These are phyloP conservation scores for Fusarium multiceps DNA, from an alignment of 2,329 filamentous ascomycete species.

Conservation along the genomic window DNA sequence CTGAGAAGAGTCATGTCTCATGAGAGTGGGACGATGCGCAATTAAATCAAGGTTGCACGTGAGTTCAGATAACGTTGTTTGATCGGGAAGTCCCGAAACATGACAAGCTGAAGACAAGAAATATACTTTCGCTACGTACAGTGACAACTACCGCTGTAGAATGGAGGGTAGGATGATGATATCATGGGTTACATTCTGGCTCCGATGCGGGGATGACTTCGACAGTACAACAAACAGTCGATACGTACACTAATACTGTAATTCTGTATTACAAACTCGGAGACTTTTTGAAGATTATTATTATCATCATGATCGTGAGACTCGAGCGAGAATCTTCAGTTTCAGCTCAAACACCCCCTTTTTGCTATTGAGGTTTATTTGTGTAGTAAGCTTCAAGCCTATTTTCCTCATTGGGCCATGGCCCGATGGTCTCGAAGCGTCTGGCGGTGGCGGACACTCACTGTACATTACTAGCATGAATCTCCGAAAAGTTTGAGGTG, in stretches of 20 bases:
- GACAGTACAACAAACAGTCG: conserved; percentile 1
- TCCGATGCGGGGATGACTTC: conserved; percentile 28
- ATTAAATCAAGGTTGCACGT: conserved; percentile 5
- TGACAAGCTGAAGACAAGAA: conserved; percentile 30
- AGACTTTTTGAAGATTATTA: conserved; percentile 6
- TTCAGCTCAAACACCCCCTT: background rate
- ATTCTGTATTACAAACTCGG: conserved; percentile 7
- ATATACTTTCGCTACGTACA: background rate
- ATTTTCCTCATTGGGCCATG: conserved; percentile 16
- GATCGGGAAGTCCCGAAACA: conserved; percentile 38
- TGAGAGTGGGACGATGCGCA: conserved; percentile 21
- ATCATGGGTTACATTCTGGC: conserved; percentile 40
- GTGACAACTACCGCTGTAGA: background rate
- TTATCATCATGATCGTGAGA: conserved; percentile 7
- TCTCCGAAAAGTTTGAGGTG: background rate
- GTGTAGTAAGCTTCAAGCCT: background rate
- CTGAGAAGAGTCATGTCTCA: conserved; percentile 26
- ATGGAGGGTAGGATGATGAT: conserved; percentile 44
- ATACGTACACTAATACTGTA: background rate
- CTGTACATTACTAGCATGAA: background rate
- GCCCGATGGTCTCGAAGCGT: conserved; percentile 32
- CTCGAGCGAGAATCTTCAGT: background rate
- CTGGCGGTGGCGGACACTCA: conserved; percentile 27
- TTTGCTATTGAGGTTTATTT: background rate
- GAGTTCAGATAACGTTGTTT: conserved; percentile 8